These are phyloP conservation scores for Venustampulla echinocandica DNA, from an alignment of 495 filamentous ascomycete species.

Conservation along the genomic window DNA sequence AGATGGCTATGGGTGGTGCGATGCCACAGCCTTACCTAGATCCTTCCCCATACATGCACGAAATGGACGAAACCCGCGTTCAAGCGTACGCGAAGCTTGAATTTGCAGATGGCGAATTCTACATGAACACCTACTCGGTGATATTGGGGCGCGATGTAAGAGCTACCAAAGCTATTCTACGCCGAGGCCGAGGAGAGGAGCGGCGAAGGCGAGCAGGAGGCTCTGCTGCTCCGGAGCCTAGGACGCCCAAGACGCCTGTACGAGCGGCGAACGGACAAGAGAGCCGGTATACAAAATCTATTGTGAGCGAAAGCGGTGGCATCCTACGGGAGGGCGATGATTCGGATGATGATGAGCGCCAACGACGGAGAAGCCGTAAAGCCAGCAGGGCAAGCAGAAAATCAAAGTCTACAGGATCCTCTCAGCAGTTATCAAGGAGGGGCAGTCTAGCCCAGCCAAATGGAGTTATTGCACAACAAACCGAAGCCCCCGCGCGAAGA, in stretches of 20 bases:
- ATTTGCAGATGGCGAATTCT: slow-evolving; percentile 65
- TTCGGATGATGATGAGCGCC: slow-evolving; percentile 27
- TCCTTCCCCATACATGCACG: slow-evolving; percentile 7
- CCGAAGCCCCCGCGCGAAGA: slow-evolving; percentile 30
- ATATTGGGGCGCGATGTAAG: slow-evolving; percentile 57
- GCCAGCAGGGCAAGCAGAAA: slow-evolving; percentile 23
- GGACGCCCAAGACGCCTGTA: slow-evolving; percentile 20
- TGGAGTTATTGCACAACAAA: slow-evolving; percentile 12
- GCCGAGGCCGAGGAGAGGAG: slow-evolving; percentile 27
- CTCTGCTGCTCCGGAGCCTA: slow-evolving; percentile 40
- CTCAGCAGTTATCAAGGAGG: slow-evolving; percentile 36
- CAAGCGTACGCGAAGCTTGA: slow-evolving; percentile 59
- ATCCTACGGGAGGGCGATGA: slow-evolving; percentile 45
- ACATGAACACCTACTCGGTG: slow-evolving; percentile 59
- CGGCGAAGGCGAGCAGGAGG: slow-evolving; percentile 34
- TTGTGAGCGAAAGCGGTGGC: slow-evolving; percentile 51
- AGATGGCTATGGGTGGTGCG: slow-evolving; percentile 6
- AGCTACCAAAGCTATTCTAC: slow-evolving; percentile 42
- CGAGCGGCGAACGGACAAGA: slow-evolving; percentile 40
- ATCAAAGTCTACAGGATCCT: slow-evolving; percentile 29
- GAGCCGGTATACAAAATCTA: slow-evolving; percentile 34
- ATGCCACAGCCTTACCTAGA: slow-evolving; percentile 5
- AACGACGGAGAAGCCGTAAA: slow-evolving; percentile 15
- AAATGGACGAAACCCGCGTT: slow-evolving; percentile 15
- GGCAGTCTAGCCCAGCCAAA: slow-evolving; percentile 30